Evolutionary conservation across 192 early-diverging fungal species (phyloP).

Genomic region (Dissophora ornata): DNA sequence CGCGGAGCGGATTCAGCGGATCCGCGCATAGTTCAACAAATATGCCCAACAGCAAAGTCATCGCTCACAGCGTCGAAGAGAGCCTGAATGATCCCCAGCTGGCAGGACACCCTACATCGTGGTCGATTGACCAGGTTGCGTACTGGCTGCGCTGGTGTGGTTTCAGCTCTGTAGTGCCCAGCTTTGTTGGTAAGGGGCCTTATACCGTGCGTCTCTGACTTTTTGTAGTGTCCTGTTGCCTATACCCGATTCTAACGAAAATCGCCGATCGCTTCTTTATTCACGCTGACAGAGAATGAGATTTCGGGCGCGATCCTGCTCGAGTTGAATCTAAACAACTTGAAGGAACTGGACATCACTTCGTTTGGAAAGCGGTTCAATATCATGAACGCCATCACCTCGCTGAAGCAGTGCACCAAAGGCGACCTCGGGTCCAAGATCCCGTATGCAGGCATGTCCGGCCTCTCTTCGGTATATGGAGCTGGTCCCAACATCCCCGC

Average conservation of each 20-base stretch:
- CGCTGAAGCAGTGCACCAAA: conserved; percentile 58
- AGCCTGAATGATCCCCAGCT: conserved; percentile 45
- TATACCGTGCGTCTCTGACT: background rate
- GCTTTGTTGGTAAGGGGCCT: conserved; percentile 70
- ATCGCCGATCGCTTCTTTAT: conserved; percentile 17
- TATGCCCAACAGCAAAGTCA: conserved; percentile 27
- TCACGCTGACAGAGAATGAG: conserved; percentile 64
- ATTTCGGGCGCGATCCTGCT: conserved; percentile 76
- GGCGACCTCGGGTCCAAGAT: conserved; percentile 15
- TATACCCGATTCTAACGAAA: too few species aligned
- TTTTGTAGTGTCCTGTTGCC: background rate
- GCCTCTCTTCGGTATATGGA: conserved; percentile 24
- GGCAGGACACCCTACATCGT: conserved; percentile 55
- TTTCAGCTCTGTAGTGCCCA: conserved; percentile 54
- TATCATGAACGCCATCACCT: conserved; percentile 72
- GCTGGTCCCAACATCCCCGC: conserved; percentile 46
- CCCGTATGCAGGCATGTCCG: conserved; percentile 14
- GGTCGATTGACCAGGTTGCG: conserved; percentile 69
- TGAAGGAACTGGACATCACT: conserved; percentile 75
- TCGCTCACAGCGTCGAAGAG: conserved; percentile 33
- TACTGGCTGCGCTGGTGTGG: conserved; percentile 68
- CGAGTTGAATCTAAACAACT: conserved; percentile 66
- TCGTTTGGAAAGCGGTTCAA: conserved; percentile 74
- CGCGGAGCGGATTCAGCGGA: conserved; percentile 7
- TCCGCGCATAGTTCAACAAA: background rate